Evolutionary conservation across 2,329 filamentous ascomycete species (phyloP).

Genomic region (Fusarium citri): DNA sequence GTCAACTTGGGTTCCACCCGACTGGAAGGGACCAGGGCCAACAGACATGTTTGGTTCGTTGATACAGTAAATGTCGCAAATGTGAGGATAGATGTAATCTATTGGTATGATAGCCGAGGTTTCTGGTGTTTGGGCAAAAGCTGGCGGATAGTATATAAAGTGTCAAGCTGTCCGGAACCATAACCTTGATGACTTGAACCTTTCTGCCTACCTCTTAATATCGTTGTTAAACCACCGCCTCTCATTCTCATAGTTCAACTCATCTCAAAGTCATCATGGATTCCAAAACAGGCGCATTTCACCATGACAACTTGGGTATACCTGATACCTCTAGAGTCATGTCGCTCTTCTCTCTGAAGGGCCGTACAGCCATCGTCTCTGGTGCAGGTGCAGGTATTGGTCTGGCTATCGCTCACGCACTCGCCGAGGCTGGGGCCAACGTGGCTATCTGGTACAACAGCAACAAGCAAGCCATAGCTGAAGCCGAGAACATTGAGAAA

Average conservation of each 20-base stretch:
- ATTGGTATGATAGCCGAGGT: constrained; percentile 19
- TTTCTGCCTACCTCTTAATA: neutral
- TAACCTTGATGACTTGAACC: constrained; percentile 13
- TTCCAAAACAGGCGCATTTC: constrained; percentile 63
- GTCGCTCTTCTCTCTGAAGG: constrained; percentile 75
- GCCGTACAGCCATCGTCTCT: constrained; percentile 76
- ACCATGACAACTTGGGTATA: constrained; percentile 65
- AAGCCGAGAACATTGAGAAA: constrained; percentile 72
- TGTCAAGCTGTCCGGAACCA: neutral
- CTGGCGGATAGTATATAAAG: constrained; percentile 24
- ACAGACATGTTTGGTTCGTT: constrained; percentile 25
- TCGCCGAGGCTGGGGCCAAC: constrained; percentile 78
- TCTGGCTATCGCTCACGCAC: constrained; percentile 70
- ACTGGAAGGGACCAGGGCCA: constrained; percentile 23
- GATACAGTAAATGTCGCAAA: constrained; percentile 35
- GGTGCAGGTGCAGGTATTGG: constrained; percentile 77
- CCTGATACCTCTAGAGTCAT: constrained; percentile 65
- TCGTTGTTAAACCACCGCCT: neutral
- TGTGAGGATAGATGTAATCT: constrained; percentile 13
- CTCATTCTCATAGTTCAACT: neutral
- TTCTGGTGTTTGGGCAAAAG: constrained; percentile 9
- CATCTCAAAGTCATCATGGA: constrained; percentile 51
- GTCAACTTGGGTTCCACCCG: constrained; percentile 22
- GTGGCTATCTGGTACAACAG: constrained; percentile 79
- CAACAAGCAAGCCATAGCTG: constrained; percentile 72